A percentile compares a stretch with the other conserved stretches of the same genome.
Evolutionary conservation across 2,329 filamentous ascomycete species (phyloP).

Genomic region (Alternaria longipes): DNA sequence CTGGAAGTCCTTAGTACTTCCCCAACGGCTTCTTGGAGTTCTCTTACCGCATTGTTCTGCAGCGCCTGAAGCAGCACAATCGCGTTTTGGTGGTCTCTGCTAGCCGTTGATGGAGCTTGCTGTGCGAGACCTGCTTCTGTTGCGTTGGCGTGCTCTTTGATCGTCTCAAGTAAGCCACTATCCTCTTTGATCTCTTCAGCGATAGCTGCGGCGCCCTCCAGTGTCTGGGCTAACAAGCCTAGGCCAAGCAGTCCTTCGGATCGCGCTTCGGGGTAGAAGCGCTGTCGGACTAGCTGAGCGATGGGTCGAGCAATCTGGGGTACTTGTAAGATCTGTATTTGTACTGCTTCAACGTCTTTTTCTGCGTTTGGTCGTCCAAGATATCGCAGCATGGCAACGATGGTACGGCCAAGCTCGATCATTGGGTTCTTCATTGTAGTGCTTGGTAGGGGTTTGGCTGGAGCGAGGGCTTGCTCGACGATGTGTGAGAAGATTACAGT

Average conservation of each 20-base stretch:
- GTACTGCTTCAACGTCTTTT: constrained; percentile 35
- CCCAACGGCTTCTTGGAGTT: constrained; percentile 14
- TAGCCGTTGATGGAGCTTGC: constrained; percentile 31
- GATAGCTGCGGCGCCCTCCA: constrained; percentile 40
- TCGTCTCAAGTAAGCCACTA: constrained; percentile 39
- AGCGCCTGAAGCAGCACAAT: constrained; percentile 48
- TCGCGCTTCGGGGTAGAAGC: constrained; percentile 48
- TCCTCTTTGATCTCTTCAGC: constrained; percentile 43
- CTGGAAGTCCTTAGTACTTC: constrained; percentile 29
- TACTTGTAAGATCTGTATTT: constrained; percentile 39
- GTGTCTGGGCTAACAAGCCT: constrained; percentile 45
- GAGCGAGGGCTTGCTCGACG: constrained; percentile 42
- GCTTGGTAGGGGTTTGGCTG: constrained; percentile 45
- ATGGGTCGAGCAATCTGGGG: constrained; percentile 44
- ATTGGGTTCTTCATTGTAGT: constrained; percentile 52
- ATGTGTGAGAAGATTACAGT: constrained; percentile 41
- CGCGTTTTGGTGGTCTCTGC: constrained; percentile 48
- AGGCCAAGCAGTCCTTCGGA: constrained; percentile 49
- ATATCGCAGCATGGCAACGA: constrained; percentile 35
- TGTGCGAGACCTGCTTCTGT: constrained; percentile 35
- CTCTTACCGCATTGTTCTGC: constrained; percentile 44
- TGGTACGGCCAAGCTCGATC: constrained; percentile 44
- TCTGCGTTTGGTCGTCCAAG: constrained; percentile 31
- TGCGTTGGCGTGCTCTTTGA: constrained; percentile 45
- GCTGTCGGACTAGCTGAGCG: constrained; percentile 45